A percentile compares a stretch with the other conserved stretches of the same genome.
Evolutionary conservation across 1,284 basidiomycete genomes (phyloP).

Genomic region (Cutaneotrichosporon mucoides): DNA sequence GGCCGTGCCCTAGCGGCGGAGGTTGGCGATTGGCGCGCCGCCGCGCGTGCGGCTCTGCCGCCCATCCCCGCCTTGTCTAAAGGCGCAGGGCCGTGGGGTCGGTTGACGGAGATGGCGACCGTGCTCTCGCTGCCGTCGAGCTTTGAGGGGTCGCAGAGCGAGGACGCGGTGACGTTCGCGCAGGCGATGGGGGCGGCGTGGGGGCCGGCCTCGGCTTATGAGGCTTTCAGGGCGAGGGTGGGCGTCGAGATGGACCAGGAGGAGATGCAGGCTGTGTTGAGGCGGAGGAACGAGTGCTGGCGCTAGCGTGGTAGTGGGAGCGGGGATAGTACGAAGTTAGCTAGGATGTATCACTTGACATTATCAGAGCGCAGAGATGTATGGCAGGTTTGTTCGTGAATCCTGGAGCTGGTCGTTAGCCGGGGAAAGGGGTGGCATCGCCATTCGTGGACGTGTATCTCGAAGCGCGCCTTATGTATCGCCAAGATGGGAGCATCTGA

Average conservation of each 20-base stretch:
- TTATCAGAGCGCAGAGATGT: not conserved
- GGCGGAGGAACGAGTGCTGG: slow-evolving; percentile 45
- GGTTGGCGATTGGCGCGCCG: slow-evolving; percentile 72
- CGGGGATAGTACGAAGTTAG: too few species aligned
- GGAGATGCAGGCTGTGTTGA: slow-evolving; percentile 40
- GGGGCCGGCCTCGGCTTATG: slow-evolving; percentile 68
- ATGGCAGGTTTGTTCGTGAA: too few species aligned
- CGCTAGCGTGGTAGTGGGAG: slow-evolving; percentile 6
- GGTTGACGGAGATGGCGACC: slow-evolving; percentile 66
- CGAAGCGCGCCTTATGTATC: too few species aligned
- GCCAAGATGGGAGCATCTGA: too few species aligned
- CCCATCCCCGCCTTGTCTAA: not conserved
- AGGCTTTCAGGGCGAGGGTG: slow-evolving; percentile 57
- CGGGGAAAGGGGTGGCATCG: too few species aligned
- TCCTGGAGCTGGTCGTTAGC: too few species aligned
- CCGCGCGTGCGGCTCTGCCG: slow-evolving; percentile 52
- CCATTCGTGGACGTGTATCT: too few species aligned
- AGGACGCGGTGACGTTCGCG: slow-evolving; percentile 64
- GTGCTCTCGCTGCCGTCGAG: slow-evolving; percentile 58
- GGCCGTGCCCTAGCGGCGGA: slow-evolving; percentile 64
- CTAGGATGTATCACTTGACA: too few species aligned
- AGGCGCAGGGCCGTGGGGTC: slow-evolving; percentile 19
- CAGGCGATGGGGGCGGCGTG: slow-evolving; percentile 70
- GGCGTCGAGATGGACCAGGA: slow-evolving; percentile 27
- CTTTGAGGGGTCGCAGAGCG: slow-evolving; percentile 55